Evolutionary conservation across 1,284 basidiomycete species (phyloP).

Genomic region (Salmacisia buchloeana): DNA sequence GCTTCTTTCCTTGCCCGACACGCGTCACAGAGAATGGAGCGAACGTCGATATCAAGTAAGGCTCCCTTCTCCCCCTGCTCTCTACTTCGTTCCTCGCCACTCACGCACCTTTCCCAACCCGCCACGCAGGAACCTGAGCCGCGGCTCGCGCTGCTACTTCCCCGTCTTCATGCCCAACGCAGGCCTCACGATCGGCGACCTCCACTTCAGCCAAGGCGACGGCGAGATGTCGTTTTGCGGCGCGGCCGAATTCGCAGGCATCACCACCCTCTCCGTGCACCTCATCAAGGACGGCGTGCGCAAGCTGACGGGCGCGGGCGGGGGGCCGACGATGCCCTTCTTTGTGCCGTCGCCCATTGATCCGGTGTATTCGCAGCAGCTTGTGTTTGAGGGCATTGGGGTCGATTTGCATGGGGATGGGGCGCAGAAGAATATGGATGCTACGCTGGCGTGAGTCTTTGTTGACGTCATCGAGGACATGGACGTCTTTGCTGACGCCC

Average conservation of each 20-base stretch:
- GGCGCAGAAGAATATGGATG: constrained; percentile 71
- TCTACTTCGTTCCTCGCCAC: background rate
- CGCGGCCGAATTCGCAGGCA: constrained; percentile 72
- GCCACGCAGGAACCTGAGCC: constrained; percentile 49
- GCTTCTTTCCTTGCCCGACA: background rate
- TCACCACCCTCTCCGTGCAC: constrained; percentile 67
- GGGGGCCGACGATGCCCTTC: constrained; percentile 68
- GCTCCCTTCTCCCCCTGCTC: background rate
- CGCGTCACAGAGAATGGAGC: background rate
- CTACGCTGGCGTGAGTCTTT: constrained; percentile 14
- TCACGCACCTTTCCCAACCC: background rate
- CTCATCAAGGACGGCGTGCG: constrained; percentile 71
- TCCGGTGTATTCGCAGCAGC: constrained; percentile 66
- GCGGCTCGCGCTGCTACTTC: constrained; percentile 61
- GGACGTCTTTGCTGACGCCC: no score
- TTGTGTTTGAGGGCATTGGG: constrained; percentile 67
- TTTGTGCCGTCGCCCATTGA: constrained; percentile 73
- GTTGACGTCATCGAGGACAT: no score
- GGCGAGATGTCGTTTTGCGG: constrained; percentile 67
- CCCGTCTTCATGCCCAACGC: constrained; percentile 72
- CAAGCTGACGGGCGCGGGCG: no score
- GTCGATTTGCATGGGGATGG: constrained; percentile 68
- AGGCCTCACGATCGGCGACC: constrained; percentile 70
- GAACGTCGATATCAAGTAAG: background rate
- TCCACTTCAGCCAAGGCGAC: constrained; percentile 79